phyloP scores from a whole-genome alignment of 345 rosid species.

The Boechera retrofracta region DNA sequence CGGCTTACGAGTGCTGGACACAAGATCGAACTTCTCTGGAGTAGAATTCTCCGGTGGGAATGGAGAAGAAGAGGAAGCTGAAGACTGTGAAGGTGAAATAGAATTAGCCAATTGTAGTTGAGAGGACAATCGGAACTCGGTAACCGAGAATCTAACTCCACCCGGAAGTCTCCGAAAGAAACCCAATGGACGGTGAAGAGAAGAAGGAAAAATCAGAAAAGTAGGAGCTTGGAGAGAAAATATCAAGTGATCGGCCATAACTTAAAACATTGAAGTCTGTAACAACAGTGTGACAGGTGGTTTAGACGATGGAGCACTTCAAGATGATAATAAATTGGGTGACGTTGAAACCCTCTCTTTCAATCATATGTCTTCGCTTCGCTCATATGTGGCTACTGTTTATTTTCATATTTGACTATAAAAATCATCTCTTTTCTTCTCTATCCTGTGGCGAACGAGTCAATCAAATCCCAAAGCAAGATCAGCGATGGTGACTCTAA shows the following conservation, averaged over 20 bases:
- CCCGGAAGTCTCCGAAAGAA: conserved; percentile 5
- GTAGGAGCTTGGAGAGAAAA: conserved; percentile 43
- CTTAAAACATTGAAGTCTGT: conserved; percentile 28
- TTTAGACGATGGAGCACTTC: conserved; percentile 22
- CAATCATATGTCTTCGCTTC: neutral
- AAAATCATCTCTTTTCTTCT: conserved; percentile 3
- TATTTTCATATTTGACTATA: neutral
- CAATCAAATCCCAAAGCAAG: conserved; percentile 7
- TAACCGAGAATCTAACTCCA: conserved; percentile 34
- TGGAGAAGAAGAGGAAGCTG: conserved; percentile 31
- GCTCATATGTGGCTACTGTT: conserved; percentile 17
- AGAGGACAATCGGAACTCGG: conserved; percentile 18
- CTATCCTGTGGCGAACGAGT: conserved; percentile 28
- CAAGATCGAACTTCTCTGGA: conserved; percentile 44
- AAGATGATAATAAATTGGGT: conserved; percentile 21
- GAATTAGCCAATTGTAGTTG: conserved; percentile 28
- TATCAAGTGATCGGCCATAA: conserved; percentile 42
- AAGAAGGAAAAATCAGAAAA: conserved; percentile 17
- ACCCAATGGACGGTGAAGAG: conserved; percentile 33
- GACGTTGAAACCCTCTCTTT: conserved; percentile 31
- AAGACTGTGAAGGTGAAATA: conserved; percentile 32
- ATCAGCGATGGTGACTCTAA: conserved; percentile 47
- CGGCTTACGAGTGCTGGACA: conserved; percentile 54
- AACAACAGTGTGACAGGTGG: conserved; percentile 23
- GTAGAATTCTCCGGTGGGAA: neutral